Evolutionary conservation across 73 alveolate species (phyloP).

Genomic region (Tetrahymena elliotti): DNA sequence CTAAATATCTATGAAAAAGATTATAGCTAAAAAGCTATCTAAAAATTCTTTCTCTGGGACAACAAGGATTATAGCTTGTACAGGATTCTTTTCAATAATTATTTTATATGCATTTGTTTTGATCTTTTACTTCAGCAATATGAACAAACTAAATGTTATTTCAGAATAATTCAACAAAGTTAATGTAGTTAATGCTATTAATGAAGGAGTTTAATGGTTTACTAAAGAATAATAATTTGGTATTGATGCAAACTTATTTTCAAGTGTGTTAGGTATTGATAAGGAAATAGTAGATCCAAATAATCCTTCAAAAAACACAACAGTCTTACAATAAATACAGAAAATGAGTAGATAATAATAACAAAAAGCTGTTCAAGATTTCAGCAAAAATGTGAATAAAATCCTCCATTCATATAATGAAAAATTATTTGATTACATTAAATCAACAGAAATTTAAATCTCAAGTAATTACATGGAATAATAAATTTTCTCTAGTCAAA

Average conservation of each 20-base stretch:
- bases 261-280: not conserved
- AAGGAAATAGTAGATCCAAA: not conserved
- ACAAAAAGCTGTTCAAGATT: not conserved
- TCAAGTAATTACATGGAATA: not conserved
- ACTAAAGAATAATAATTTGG: not conserved
- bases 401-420: not conserved
- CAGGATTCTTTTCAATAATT: not conserved
- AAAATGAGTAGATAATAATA: not conserved
- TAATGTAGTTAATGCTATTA: not conserved
- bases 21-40: not conserved
- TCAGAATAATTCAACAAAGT: not conserved
- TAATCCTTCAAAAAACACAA: not conserved
- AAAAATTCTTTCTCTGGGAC: not conserved
- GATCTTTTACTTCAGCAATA: too few species aligned
- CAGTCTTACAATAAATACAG: not conserved
- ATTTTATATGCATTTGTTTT: not conserved
- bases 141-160: not conserved
- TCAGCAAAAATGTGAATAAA: not conserved
- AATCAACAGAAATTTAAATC: not conserved
- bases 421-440: too few species aligned
- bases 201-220: not conserved
- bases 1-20: not conserved
- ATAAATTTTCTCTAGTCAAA: not conserved
- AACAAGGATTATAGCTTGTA: not conserved
- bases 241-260: not conserved